Conservation (phyloP, 306 rosid species). For the Ormosia emarginata region DNA sequence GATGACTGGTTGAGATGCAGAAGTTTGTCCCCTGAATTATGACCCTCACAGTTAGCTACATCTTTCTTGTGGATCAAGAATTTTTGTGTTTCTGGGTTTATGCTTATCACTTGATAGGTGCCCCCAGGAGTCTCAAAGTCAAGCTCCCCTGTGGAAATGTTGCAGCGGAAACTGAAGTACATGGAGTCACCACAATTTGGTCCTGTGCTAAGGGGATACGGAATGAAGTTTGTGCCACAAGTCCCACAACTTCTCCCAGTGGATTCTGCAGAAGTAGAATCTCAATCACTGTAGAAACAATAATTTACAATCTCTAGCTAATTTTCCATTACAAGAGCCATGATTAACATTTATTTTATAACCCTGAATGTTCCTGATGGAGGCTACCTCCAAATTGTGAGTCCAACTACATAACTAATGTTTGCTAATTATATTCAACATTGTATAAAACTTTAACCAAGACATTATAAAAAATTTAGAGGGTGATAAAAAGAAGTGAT, state of each 20-base stretch:
- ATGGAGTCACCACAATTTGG: constrained; percentile 59
- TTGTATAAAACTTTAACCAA: background rate
- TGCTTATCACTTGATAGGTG: constrained; percentile 48
- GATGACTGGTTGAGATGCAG: constrained; percentile 52
- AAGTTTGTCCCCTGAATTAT: constrained; percentile 24
- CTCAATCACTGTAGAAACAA: constrained; percentile 9
- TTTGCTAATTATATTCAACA: background rate
- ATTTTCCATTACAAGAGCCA: background rate
- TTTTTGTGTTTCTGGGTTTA: constrained; percentile 37
- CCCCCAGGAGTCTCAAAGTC: constrained; percentile 46
- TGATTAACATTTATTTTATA: background rate
- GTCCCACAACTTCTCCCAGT: constrained; percentile 50
- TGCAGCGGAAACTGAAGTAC: constrained; percentile 56
- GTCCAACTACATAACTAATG: background rate
- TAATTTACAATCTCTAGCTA: background rate
- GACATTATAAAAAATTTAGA: background rate
- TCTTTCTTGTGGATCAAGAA: constrained; percentile 45
- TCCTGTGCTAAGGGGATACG: constrained; percentile 75
- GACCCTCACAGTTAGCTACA: constrained; percentile 36
- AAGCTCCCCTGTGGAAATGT: constrained; percentile 51
- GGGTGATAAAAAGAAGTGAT: constrained; percentile 5
- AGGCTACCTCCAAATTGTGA: background rate
- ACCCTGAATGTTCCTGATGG: background rate
- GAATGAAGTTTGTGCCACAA: constrained; percentile 74
- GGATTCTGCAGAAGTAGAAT: constrained; percentile 45